Evolutionary conservation across 2,329 filamentous ascomycete genomes (phyloP).

Genomic region (Pseudovirgaria hyperparasitica): DNA sequence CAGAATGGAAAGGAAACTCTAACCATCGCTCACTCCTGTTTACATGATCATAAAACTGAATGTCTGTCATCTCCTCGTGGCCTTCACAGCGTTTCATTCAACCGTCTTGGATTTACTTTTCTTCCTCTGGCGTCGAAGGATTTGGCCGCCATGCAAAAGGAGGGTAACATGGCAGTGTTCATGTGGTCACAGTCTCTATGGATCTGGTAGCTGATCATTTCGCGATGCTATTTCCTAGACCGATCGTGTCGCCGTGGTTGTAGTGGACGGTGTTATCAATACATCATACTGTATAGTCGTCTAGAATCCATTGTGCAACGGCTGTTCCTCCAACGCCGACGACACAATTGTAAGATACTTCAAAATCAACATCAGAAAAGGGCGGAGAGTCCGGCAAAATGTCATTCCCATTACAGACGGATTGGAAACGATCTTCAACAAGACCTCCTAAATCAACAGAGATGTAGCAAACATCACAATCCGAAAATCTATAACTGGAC

Average conservation of each 20-base stretch:
- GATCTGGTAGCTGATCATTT: conserved; percentile 36
- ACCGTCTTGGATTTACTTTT: conserved; percentile 12
- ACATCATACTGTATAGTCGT: conserved; percentile 35
- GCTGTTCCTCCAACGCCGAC: conserved; percentile 38
- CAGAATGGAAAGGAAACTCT: too few relatives aligned
- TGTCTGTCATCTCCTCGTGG: too few relatives aligned
- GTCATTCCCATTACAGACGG: conserved; percentile 41
- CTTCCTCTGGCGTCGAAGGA: conserved; percentile 39
- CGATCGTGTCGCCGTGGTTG: conserved; percentile 38
- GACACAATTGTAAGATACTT: conserved; percentile 41
- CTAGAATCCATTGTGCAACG: conserved; percentile 39
- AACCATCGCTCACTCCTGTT: too few relatives aligned
- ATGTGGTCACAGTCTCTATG: conserved; percentile 36
- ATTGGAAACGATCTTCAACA: conserved; percentile 43
- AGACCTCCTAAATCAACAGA: conserved; percentile 41
- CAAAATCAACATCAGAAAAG: conserved; percentile 40
- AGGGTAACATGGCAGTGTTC: conserved; percentile 34
- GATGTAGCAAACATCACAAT: conserved; percentile 36
- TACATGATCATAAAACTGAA: too few relatives aligned
- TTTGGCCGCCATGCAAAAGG: conserved; percentile 36
- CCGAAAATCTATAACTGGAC: conserved; percentile 40
- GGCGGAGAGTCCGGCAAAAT: conserved; percentile 40
- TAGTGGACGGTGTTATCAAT: conserved; percentile 37
- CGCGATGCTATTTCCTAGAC: conserved; percentile 37
- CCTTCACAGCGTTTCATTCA: too few relatives aligned